These are phyloP conservation scores for Artemisia tridentata DNA, from an alignment of 129 eudicot species.

Conservation along the genomic window DNA sequence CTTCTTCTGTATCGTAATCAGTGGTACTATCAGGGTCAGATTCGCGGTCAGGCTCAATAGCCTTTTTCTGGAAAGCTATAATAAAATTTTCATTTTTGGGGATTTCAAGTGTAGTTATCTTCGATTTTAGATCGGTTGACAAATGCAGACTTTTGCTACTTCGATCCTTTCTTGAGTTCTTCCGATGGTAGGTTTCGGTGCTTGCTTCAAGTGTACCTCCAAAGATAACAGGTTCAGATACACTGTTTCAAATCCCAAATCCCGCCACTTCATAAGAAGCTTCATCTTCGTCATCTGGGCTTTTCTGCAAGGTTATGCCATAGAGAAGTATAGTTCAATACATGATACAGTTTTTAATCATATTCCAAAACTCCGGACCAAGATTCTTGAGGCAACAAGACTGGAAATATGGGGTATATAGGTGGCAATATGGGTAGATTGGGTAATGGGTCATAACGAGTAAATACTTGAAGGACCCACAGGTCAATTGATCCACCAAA, in stretches of 20 bases:
- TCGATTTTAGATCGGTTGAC: constrained; percentile 36
- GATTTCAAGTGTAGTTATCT: constrained; percentile 49
- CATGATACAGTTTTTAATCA: not conserved
- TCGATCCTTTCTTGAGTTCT: constrained; percentile 34
- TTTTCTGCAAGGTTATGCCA: constrained; percentile 46
- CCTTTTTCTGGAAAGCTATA: constrained; percentile 47
- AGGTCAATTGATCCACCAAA: not conserved
- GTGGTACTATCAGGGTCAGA: constrained; percentile 24
- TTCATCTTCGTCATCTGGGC: constrained; percentile 51
- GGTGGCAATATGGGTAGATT: not conserved
- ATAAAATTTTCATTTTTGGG: constrained; percentile 46
- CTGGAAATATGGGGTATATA: not conserved
- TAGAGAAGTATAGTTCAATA: not conserved
- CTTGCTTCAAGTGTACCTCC: constrained; percentile 28
- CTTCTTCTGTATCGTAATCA: constrained; percentile 72
- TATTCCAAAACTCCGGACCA: not conserved
- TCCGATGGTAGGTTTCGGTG: constrained; percentile 23
- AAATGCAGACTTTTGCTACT: constrained; percentile 24
- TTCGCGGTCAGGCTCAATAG: constrained; percentile 19
- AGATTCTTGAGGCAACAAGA: not conserved
- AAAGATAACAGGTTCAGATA: constrained; percentile 44
- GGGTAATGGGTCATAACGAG: not conserved
- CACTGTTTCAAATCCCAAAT: constrained; percentile 41
- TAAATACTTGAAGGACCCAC: not conserved
- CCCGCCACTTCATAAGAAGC: constrained; percentile 26